Evolutionary conservation across 805 yeast species (phyloP).

Genomic region (Candida oleophila): DNA sequence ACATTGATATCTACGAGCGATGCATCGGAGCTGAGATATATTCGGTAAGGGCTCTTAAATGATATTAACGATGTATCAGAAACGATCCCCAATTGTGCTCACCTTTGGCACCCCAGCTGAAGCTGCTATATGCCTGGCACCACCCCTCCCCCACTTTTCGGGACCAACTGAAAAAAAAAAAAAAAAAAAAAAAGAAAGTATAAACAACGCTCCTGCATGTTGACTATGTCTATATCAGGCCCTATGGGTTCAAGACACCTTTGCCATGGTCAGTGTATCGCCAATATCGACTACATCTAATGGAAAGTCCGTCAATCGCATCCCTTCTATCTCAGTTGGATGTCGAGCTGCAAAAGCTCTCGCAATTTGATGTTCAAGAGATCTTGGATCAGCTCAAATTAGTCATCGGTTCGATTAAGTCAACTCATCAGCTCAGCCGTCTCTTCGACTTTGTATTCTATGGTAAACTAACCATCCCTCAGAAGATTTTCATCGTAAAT

Average conservation of each 20-base stretch:
- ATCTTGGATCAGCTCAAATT: neutral
- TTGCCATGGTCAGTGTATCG: neutral
- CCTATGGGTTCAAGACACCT: neutral
- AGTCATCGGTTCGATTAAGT: neutral
- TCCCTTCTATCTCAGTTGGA: neutral
- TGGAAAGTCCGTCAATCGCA: neutral
- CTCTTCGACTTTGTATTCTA: neutral
- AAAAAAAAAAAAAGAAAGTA: no score
- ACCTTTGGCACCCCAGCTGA: no score
- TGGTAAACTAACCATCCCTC: neutral
- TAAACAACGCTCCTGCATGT: neutral
- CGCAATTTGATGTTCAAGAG: neutral
- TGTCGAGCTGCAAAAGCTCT: neutral
- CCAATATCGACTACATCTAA: neutral
- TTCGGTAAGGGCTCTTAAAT: no score
- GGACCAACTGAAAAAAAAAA: no score
- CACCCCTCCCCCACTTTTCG: neutral
- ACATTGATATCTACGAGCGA: no score
- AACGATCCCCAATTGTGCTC: no score
- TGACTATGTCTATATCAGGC: no score
- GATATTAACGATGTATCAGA: no score
- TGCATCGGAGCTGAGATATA: no score
- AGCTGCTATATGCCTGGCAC: neutral
- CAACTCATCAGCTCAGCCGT: neutral
- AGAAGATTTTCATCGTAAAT: constrained; percentile 2